Conservation (phyloP, 2,329 filamentous ascomycete genomes). For the Alternaria triticimaculans region DNA sequence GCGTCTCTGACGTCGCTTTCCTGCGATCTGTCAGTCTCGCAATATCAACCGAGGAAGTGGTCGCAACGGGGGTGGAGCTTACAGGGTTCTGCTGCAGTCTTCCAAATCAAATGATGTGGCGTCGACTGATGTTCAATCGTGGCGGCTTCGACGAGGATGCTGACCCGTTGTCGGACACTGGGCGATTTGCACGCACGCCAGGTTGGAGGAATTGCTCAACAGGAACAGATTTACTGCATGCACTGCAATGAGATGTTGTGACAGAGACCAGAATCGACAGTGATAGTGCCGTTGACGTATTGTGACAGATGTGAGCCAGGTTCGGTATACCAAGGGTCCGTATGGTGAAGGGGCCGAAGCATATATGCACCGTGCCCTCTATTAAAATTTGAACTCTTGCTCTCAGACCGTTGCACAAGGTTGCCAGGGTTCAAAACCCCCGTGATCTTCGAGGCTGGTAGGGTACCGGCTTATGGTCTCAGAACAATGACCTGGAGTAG, state of each 20-base stretch:
- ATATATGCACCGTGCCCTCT: slow-evolving; percentile 46
- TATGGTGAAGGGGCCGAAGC: slow-evolving; percentile 36
- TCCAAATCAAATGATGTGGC: slow-evolving; percentile 45
- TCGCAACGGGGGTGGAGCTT: slow-evolving; percentile 43
- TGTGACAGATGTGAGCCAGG: slow-evolving; percentile 12
- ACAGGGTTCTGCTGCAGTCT: slow-evolving; percentile 46
- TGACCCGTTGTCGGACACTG: slow-evolving; percentile 37
- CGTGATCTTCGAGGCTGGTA: slow-evolving; percentile 44
- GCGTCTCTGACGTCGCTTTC: slow-evolving; percentile 28
- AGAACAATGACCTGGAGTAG: slow-evolving; percentile 27
- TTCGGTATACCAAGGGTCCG: slow-evolving; percentile 12
- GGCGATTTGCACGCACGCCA: slow-evolving; percentile 39
- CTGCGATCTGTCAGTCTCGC: slow-evolving; percentile 45
- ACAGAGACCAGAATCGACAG: slow-evolving; percentile 9
- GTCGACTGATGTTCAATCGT: slow-evolving; percentile 36
- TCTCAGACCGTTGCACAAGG: slow-evolving; percentile 40
- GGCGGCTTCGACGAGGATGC: slow-evolving; percentile 42
- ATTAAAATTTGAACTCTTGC: slow-evolving; percentile 35
- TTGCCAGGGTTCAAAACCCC: slow-evolving; percentile 36
- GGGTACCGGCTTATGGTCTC: slow-evolving; percentile 26
- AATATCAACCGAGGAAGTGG: slow-evolving; percentile 34
- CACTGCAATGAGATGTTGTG: slow-evolving; percentile 11
- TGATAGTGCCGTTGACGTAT: neutral
- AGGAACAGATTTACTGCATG: slow-evolving; percentile 22
- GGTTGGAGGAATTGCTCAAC: slow-evolving; percentile 33